Percentiles rank a stretch among this genome's conserved stretches.
Evolutionary conservation across 208 protist species (phyloP).

Genomic region (Leishmania mexicana): DNA sequence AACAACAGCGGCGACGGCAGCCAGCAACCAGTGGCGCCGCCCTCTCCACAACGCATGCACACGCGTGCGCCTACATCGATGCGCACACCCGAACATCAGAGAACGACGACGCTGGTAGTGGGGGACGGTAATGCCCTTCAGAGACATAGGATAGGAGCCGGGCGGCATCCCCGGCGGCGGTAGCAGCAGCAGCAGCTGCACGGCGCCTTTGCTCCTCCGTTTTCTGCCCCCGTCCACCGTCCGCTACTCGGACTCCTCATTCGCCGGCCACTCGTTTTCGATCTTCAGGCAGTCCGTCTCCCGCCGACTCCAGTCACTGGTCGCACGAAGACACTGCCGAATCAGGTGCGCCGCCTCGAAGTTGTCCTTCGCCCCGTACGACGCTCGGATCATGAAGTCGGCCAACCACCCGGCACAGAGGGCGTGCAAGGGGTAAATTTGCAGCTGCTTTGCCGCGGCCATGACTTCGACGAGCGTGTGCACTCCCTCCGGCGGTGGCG

Average conservation of each 20-base stretch:
- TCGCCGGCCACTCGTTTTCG: constrained; percentile 87
- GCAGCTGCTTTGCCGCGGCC: constrained; percentile 46
- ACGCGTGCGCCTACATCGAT: neutral
- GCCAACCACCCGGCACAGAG: constrained; percentile 71
- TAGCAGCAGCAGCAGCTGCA: neutral
- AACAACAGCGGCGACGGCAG: no score
- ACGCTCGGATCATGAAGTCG: constrained; percentile 64
- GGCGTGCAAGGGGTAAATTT: constrained; percentile 53
- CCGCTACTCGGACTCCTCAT: constrained; percentile 54
- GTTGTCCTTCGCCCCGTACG: constrained; percentile 62
- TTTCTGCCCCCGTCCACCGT: no score
- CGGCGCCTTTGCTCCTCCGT: neutral
- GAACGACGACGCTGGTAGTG: neutral
- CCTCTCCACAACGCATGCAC: neutral
- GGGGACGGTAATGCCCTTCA: no score
- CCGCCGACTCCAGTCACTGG: constrained; percentile 62
- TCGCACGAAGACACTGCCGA: constrained; percentile 62
- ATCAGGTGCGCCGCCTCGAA: constrained; percentile 77
- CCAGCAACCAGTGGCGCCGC: no score
- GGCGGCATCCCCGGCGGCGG: neutral
- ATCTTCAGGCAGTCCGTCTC: constrained; percentile 80
- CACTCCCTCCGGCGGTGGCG: constrained; percentile 46
- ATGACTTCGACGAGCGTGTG: constrained; percentile 42
- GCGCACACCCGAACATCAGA: neutral
- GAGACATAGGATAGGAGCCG: neutral